Conservation (phyloP, 148 eudicot species). For the Simmondsia chinensis region DNA sequence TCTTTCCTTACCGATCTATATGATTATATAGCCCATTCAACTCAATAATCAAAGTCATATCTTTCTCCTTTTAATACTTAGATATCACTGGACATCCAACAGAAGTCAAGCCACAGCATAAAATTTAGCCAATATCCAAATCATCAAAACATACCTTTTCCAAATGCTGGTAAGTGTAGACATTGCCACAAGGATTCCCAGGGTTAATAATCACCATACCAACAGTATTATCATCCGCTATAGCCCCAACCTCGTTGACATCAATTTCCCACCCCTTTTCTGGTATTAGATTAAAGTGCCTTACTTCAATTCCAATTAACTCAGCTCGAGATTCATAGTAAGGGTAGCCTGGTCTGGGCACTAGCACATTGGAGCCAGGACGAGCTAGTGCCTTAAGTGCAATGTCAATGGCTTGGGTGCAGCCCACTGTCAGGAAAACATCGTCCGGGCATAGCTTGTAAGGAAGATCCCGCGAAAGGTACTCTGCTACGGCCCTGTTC, state of each 20-base stretch:
- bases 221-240: slow-evolving; percentile 72
- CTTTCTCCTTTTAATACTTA: too few relatives aligned
- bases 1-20: too few relatives aligned
- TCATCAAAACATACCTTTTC: slow-evolving; percentile 30
- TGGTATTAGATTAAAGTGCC: slow-evolving; percentile 59
- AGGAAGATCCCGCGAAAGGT: slow-evolving; percentile 50
- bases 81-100: too few relatives aligned
- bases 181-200: slow-evolving; percentile 85
- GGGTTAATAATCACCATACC: slow-evolving; percentile 74
- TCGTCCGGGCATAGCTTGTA: slow-evolving; percentile 41
- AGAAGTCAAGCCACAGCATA: too few relatives aligned
- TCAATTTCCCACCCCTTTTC: slow-evolving; percentile 74
- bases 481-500: slow-evolving; percentile 61
- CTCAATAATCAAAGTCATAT: too few relatives aligned
- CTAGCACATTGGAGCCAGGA: slow-evolving; percentile 60
- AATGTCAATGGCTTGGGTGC: slow-evolving; percentile 64
- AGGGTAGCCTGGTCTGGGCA: slow-evolving; percentile 69
- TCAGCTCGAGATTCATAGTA: slow-evolving; percentile 48
- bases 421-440: slow-evolving; percentile 59
- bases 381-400: slow-evolving; percentile 32
- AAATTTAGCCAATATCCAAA: too few relatives aligned
- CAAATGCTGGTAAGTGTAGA: slow-evolving; percentile 41
- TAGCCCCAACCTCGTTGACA: slow-evolving; percentile 39
- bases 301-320: slow-evolving; percentile 37
- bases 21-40: too few relatives aligned